Conservation (phyloP, 352 stramenopile species). For the Globisporangium lucens region DNA sequence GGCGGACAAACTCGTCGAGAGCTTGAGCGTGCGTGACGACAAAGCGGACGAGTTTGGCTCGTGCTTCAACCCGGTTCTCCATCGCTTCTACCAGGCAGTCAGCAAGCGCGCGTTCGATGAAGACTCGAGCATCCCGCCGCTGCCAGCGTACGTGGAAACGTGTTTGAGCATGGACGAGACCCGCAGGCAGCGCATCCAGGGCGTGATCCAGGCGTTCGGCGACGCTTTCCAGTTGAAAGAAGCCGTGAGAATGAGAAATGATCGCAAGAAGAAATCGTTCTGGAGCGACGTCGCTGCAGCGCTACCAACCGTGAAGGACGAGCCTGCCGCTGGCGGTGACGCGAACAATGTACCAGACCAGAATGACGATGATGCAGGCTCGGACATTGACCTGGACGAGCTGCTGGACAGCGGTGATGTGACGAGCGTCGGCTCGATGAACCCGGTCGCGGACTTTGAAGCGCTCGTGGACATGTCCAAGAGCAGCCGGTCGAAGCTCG, state of each 20-base stretch:
- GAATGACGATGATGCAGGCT: conserved; percentile 37
- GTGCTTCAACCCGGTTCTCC: conserved; percentile 74
- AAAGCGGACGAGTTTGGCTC: conserved; percentile 49
- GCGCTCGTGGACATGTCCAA: conserved; percentile 55
- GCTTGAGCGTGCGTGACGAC: conserved; percentile 62
- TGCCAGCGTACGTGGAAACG: conserved; percentile 57
- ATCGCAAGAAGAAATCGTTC: conserved; percentile 74
- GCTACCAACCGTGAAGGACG: conserved; percentile 26
- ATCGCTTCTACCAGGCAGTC: conserved; percentile 70
- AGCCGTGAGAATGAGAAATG: conserved; percentile 58
- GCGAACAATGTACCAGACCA: conserved; percentile 13
- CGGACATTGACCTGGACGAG: conserved; percentile 74
- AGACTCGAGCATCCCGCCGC: conserved; percentile 36
- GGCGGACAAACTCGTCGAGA: conserved; percentile 71
- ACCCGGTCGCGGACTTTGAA: conserved; percentile 82
- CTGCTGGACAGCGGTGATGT: conserved; percentile 63
- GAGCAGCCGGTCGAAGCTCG: conserved; percentile 34
- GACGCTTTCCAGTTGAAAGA: conserved; percentile 77
- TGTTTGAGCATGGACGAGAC: conserved; percentile 59
- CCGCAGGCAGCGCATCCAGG: conserved; percentile 42
- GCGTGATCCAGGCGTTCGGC: conserved; percentile 64
- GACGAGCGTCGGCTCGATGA: conserved; percentile 77
- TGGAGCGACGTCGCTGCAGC: conserved; percentile 63
- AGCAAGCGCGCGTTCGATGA: conserved; percentile 54
- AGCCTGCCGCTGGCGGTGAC: conserved; percentile 28